Conservation (phyloP, 352 stramenopile species). For the Pythium rishiriense region DNA sequence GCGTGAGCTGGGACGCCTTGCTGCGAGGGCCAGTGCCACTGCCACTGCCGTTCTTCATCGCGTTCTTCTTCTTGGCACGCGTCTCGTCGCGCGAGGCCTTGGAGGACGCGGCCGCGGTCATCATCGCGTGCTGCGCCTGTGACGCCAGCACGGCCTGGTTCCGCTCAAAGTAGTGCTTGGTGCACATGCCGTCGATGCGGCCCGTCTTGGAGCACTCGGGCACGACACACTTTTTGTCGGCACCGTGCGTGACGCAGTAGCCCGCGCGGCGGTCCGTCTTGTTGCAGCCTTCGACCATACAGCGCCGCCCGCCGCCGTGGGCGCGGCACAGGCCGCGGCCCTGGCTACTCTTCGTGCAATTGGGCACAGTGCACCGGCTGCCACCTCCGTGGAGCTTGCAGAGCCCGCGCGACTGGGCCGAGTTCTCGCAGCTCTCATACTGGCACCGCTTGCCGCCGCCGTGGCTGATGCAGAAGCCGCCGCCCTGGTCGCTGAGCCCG, state of each 20-base stretch:
- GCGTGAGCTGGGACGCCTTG: slow-evolving; percentile 28
- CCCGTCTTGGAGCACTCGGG: slow-evolving; percentile 82
- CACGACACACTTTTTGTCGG: slow-evolving; percentile 81
- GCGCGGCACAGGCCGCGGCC: slow-evolving; percentile 79
- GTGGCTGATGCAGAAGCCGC: slow-evolving; percentile 70
- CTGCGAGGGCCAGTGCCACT: not conserved
- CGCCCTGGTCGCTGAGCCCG: slow-evolving; percentile 74
- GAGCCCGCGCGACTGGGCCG: slow-evolving; percentile 70
- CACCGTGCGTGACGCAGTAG: slow-evolving; percentile 81
- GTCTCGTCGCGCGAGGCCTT: slow-evolving; percentile 21
- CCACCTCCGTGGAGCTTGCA: slow-evolving; percentile 83
- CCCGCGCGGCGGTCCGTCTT: slow-evolving; percentile 79
- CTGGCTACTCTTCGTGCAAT: slow-evolving; percentile 88
- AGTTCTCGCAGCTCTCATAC: slow-evolving; percentile 76
- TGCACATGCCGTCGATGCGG: slow-evolving; percentile 81
- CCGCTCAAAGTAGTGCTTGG: slow-evolving; percentile 85
- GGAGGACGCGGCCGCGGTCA: slow-evolving; percentile 14
- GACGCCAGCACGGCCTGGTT: slow-evolving; percentile 44
- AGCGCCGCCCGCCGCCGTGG: slow-evolving; percentile 80
- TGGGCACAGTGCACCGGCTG: slow-evolving; percentile 73
- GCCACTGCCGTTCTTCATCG: slow-evolving; percentile 5
- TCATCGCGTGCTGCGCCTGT: slow-evolving; percentile 23
- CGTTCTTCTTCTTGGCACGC: slow-evolving; percentile 14
- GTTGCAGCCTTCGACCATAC: slow-evolving; percentile 83
- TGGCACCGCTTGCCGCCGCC: slow-evolving; percentile 65